Evolutionary conservation across 345 rosid genomes (phyloP).

Genomic region (Chamaenerion angustifolium): DNA sequence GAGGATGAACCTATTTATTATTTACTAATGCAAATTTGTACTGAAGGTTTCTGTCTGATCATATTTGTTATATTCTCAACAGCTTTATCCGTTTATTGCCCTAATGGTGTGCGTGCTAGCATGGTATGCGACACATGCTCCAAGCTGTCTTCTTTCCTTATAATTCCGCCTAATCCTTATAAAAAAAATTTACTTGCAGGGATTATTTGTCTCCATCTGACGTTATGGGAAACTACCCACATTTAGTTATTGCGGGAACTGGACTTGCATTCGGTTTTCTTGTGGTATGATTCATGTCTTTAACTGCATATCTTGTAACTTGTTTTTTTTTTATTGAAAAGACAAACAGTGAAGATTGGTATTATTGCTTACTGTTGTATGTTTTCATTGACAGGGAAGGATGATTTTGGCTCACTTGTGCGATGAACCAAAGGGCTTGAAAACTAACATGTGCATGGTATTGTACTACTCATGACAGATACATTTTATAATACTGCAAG

Average conservation of each 20-base stretch:
- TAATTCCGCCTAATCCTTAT: constrained; percentile 3
- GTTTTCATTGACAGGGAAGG: constrained; percentile 62
- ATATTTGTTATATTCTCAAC: constrained; percentile 10
- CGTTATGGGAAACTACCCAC: constrained; percentile 69
- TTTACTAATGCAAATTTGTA: neutral
- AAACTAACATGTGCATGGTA: constrained; percentile 99
- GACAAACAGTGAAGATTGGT: neutral
- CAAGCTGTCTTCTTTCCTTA: neutral
- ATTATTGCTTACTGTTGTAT: too few species aligned
- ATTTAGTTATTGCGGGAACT: constrained; percentile 76
- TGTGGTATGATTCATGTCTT: constrained; percentile 47
- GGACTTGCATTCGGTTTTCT: constrained; percentile 99
- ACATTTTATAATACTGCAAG: too few species aligned
- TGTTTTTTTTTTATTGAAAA: neutral
- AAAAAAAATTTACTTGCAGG: constrained; percentile 24
- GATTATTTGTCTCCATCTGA: constrained; percentile 74
- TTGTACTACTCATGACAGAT: constrained; percentile 8
- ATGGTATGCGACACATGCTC: constrained; percentile 37
- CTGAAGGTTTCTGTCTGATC: neutral
- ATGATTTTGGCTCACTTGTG: constrained; percentile 98
- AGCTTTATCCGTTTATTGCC: constrained; percentile 73
- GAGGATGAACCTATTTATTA: too few species aligned
- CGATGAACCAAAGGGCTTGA: constrained; percentile 95
- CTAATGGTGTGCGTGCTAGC: constrained; percentile 68
- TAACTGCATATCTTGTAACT: constrained; percentile 3